These are phyloP conservation scores for Phytophthora uliginosa DNA, from an alignment of 352 stramenopile genomes.

Conservation along the genomic window DNA sequence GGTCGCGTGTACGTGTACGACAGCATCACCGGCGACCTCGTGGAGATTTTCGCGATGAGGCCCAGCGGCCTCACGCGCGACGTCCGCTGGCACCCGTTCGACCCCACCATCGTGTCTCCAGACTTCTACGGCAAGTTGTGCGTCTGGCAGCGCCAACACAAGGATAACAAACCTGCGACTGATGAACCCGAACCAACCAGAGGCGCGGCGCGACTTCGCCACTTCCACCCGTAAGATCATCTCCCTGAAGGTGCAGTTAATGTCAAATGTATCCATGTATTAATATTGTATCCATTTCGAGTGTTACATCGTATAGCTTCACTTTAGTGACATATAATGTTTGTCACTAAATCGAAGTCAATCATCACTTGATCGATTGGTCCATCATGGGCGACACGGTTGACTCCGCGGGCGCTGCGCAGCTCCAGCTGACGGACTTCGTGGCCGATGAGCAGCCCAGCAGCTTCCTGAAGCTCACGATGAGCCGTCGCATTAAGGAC, in stretches of 20 bases:
- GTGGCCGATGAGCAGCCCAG: conserved; percentile 63
- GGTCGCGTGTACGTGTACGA: conserved; percentile 90
- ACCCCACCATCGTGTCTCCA: conserved; percentile 84
- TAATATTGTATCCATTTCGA: conserved; percentile 11
- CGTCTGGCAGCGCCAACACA: conserved; percentile 78
- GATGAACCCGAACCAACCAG: not conserved
- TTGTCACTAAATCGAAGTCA: conserved; percentile 8
- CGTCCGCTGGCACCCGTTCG: conserved; percentile 87
- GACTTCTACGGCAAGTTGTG: conserved; percentile 91
- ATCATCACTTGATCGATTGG: not conserved
- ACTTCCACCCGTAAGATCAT: not conserved
- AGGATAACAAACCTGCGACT: conserved; percentile 11
- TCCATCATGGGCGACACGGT: not conserved
- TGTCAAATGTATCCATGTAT: conserved; percentile 18
- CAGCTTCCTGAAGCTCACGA: conserved; percentile 71
- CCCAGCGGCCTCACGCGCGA: conserved; percentile 84
- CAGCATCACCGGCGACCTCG: conserved; percentile 72
- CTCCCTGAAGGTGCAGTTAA: not conserved
- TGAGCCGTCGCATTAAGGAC: conserved; percentile 77
- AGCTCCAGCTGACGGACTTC: conserved; percentile 53
- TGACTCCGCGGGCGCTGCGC: not conserved
- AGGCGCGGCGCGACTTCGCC: conserved; percentile 1
- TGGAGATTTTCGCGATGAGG: conserved; percentile 86
- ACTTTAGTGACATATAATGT: too few relatives aligned
- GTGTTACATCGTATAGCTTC: conserved; percentile 6